phyloP scores from a whole-genome alignment of 108 stramenopile genomes.

The Pinguiococcus pyrenoidosus region DNA sequence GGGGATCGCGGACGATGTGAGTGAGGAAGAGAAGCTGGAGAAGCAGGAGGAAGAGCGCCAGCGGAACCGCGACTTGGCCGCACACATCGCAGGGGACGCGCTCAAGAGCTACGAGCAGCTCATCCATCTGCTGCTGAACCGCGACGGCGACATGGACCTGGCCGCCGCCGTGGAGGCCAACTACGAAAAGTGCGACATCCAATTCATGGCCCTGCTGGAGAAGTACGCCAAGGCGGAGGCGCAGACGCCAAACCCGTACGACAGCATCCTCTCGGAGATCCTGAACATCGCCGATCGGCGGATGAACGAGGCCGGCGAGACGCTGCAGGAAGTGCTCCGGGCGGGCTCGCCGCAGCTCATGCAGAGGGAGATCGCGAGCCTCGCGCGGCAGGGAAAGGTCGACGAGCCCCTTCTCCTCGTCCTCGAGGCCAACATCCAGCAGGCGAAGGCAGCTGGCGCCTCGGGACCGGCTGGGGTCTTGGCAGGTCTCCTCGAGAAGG shows the following conservation, averaged over 20 bases:
- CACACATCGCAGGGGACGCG: too few relatives aligned
- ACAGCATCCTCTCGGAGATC: too few relatives aligned
- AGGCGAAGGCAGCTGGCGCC: constrained; percentile 9
- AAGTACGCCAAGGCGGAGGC: too few relatives aligned
- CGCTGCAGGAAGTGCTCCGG: constrained; percentile 2
- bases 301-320: constrained; percentile 12
- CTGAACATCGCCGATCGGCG: constrained; percentile 7
- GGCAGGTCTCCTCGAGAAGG: constrained; percentile 4
- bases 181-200: constrained; percentile 20
- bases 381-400: constrained; percentile 5
- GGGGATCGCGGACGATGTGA: too few relatives aligned
- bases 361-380: background rate
- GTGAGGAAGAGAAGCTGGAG: too few relatives aligned
- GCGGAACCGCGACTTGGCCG: too few relatives aligned
- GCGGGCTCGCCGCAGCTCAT: background rate
- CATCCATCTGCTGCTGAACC: background rate
- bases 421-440: constrained; percentile 17
- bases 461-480: constrained; percentile 1
- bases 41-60: too few relatives aligned
- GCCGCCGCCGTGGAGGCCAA: constrained; percentile 9
- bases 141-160: constrained; percentile 1
- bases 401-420: constrained; percentile 22
- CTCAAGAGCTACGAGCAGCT: too few relatives aligned
- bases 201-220: constrained; percentile 21
- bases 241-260: too few relatives aligned